Evolutionary conservation across 208 protist species (phyloP), one percentile per base, ranked within the genome.

Genomic region (Trypanosoma lewisi): DNA sequence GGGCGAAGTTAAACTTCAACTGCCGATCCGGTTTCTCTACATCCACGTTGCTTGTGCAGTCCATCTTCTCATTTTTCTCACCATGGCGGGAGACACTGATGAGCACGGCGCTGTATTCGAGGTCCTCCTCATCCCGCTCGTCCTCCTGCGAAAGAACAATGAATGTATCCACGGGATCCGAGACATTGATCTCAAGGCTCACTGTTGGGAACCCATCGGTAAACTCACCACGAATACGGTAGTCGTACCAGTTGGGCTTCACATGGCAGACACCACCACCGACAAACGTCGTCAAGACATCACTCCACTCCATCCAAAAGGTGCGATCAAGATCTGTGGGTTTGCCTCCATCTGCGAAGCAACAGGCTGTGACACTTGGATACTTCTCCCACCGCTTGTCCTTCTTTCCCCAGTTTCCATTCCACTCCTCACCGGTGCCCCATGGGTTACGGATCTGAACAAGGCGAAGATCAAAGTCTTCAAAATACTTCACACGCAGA

Each of bases 271-370:
- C 85, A 53, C 82, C 80, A 36, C 82, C 84, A 33, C 78, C 78
- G 36, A 48, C 50, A 75, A 95, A 95, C 23, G 67, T 57, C 44
- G 69, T 68, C 19, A 87, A 58, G 23, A 70, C 82, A 60, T 92
- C 85, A 25, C 53, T 69, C 85, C 85, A 93, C 61, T 83, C 82
- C 71, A 94, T 81, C 85, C 88, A 94, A 73, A 94, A 92, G 63
- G 82, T 81, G 64, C 75, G 56, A 52, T 94, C 85, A 4, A 9
- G 16, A 34, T 83, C 73, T 3, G 37, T n/a, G 17, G 74, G 68
- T 48, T 62, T 60, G n/a, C 59, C 72, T 42, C 70, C 69, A 59
- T 81, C 64, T 55, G 51, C 45, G 58, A 80, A 88, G 68, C 81
- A 85, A n/a, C n/a, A n/a, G n/a, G n/a, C n/a, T n/a, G n/a, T n/a